Evolutionary conservation across 2,329 filamentous ascomycete species (phyloP), one percentile per base, ranked within the genome.

Genomic region (Ophiosphaerella narmari): DNA sequence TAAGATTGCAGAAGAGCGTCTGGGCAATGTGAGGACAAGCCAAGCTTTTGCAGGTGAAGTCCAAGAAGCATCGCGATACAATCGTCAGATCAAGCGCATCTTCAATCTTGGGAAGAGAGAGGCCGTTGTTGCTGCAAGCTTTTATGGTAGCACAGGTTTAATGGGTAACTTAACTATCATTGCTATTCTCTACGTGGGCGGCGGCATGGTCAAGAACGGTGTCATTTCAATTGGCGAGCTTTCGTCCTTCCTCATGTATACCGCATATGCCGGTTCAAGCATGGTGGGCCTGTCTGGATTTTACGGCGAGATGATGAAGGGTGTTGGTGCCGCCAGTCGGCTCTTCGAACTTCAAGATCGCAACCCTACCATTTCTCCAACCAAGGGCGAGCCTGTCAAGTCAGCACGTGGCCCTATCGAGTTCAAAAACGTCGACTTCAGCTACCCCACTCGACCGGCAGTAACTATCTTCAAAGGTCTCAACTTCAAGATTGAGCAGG

Each of bases 251-350:
- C 83, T 99, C 77, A 97, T 99, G 93, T 99, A 97, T 74, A 96
- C 92, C 3, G 93, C 90, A 3, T 97, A 87, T 62, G 86, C 86
- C 45, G 86, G 86, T 14, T 94, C 90, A 41, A 96, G 90, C 74
- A 83, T 99, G 57, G 96, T 97, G 62, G 94, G 94, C 4, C 80
- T 99, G 1, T 96, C 91, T 4, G 91, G 90, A 48, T 99, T 99
- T 76, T 99, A 97, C 75, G 96, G 92, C 0, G 94, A 99, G 71
- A 81, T 99, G 54, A 99, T 99, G 94, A 99, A 99, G 74, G 95
- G 95, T 36, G 93, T 96, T 4, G 94, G 95, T 65, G 94, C 94
- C 36, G 94, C 94, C n/a, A 96, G 89, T 66, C 88, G 94, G 52
- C 80, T 99, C 1, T 99, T 99, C 67, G 94, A 99, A 70, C 82